Conservation (phyloP, 768 basidiomycete species). For the Collybia nuda region DNA sequence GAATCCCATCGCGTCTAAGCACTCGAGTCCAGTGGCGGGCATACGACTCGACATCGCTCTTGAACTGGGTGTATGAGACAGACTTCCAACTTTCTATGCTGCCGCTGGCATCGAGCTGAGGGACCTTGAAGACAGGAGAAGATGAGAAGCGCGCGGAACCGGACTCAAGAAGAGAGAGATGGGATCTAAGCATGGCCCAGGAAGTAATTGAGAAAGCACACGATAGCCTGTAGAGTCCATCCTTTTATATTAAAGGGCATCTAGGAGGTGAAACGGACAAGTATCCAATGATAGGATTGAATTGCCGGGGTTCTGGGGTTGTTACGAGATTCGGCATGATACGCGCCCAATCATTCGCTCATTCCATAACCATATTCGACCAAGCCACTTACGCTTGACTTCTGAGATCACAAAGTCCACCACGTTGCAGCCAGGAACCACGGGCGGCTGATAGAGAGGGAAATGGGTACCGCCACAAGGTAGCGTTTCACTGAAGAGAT, state of each 20-base stretch:
- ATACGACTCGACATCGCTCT: constrained; percentile 50
- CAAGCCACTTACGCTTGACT: too few relatives aligned
- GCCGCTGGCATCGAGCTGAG: constrained; percentile 32
- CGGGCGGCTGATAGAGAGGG: too few relatives aligned
- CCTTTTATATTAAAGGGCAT: constrained; percentile 6
- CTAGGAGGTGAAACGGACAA: constrained; percentile 15
- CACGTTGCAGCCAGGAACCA: too few relatives aligned
- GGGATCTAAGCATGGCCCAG: constrained; percentile 35
- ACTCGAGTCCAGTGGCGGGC: constrained; percentile 54
- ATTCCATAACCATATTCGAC: neutral
- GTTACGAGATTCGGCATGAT: constrained; percentile 11
- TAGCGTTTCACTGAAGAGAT: too few relatives aligned
- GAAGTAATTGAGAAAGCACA: constrained; percentile 5
- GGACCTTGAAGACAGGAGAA: constrained; percentile 51
- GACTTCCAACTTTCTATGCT: constrained; percentile 20
- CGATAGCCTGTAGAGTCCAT: neutral
- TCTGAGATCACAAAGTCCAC: too few relatives aligned
- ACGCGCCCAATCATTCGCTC: constrained; percentile 3
- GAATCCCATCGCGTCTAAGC: constrained; percentile 39
- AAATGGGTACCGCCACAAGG: too few relatives aligned
- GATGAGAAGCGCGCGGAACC: constrained; percentile 44
- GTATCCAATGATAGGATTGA: constrained; percentile 1
- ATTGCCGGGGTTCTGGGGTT: constrained; percentile 4
- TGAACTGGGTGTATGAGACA: constrained; percentile 42
- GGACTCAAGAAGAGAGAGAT: constrained; percentile 53